phyloP scores from a whole-genome alignment of 495 filamentous ascomycete species.

The Penicillium cataractarum region DNA sequence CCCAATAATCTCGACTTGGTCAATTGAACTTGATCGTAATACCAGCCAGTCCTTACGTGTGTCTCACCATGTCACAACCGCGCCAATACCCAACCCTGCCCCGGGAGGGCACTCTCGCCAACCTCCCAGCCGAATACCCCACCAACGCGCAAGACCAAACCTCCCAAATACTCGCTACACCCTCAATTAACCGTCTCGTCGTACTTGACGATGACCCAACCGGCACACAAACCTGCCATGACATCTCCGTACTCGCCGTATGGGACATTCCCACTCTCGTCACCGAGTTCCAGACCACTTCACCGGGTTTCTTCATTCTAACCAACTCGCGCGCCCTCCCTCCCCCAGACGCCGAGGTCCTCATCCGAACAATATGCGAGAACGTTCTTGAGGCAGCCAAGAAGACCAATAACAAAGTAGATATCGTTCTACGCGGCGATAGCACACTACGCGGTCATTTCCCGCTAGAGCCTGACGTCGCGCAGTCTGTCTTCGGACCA shows the following conservation, averaged over 20 bases:
- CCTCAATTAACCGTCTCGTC: conserved; percentile 45
- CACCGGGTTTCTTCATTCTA: conserved; percentile 57
- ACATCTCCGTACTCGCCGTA: conserved; percentile 58
- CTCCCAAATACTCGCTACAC: conserved; percentile 34
- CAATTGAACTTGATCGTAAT: too few species aligned
- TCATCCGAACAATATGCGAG: conserved; percentile 51
- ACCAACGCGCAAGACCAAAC: conserved; percentile 41
- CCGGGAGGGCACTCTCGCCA: conserved; percentile 34
- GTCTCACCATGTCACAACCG: conserved; percentile 25
- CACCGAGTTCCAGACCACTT: conserved; percentile 41
- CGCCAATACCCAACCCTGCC: conserved; percentile 34
- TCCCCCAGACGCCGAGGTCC: conserved; percentile 40
- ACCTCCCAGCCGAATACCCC: conserved; percentile 39
- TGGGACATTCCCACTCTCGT: conserved; percentile 50
- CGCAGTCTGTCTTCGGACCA: conserved; percentile 48
- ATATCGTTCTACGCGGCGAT: conserved; percentile 57
- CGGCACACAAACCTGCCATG: conserved; percentile 60
- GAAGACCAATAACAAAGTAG: conserved; percentile 39
- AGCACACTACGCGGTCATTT: conserved; percentile 59
- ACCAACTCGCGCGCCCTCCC: conserved; percentile 59
- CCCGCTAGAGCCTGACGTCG: conserved; percentile 53
- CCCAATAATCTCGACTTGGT: neutral
- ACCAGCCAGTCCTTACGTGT: too few species aligned
- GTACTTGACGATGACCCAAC: conserved; percentile 61
- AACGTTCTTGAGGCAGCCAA: conserved; percentile 48